Base-by-base conservation (phyloP, 208 protist species). In the Herpetomonas tarakana region DNA sequence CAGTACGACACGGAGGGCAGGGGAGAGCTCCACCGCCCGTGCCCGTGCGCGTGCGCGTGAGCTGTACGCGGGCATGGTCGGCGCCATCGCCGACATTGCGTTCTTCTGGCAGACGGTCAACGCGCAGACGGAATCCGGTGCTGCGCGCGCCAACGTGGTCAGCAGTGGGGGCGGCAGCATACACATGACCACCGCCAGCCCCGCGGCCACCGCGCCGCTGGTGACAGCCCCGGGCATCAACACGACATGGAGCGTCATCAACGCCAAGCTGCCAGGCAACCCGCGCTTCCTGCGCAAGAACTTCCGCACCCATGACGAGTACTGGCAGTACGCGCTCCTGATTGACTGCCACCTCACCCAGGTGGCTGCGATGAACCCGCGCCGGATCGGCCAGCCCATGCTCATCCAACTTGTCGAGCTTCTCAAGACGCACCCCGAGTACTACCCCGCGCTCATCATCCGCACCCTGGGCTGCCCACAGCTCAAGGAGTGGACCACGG, bases 311-410 rank as follows among this genome's bases (percentile, higher is more conserved):
- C 75, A 88, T 47, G 64, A 59, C 3, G 71, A 76, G 38, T 76
- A 84, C 52, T 94, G 83, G 84, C 88, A 94, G 74, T 88, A 85
- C 74, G 71, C 74, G 14, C 70, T 94, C 28, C 78, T 94, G 2
- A 68, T 78, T 24, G 84, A 91, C 45, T 68, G 81, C 62, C 86
- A 91, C 73, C 74, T 82, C 24, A 91, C 88, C 22, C 71, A 87
- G 50, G 60, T 88, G 61, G 64, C 63, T 51, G 72, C 41, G 62
- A 65, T 71, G 31, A 47, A 62, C 26, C 52, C 62, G 25, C 62
- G 53, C 31, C 65, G 58, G 31, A 58, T 61, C 12, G 66, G 68
- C 16, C 68, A 74, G 30, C 78, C 71, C 12, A 80, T 83, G 62
- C 76, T 91, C 25, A 68, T 70, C 26, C 82, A 88, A 65, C 65